A percentile compares a stretch with the other conserved stretches of the same genome.
Evolutionary conservation across 2,329 filamentous ascomycete species (phyloP).

Genomic region (Aspergillus sp.): DNA sequence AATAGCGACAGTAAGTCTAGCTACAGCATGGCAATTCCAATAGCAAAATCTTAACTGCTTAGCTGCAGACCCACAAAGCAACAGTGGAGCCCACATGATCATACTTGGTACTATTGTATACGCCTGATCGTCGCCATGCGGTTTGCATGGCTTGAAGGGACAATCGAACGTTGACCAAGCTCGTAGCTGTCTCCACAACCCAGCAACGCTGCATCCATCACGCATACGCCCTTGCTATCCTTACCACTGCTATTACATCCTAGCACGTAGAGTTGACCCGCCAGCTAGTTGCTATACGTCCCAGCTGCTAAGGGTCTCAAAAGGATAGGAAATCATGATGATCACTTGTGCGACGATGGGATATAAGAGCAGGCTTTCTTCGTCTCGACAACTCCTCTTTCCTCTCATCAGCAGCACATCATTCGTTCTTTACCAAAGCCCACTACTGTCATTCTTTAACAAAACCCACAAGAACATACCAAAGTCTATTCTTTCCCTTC

Average conservation of each 20-base stretch:
- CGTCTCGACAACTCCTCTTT: not conserved
- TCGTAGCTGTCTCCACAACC: constrained; percentile 10
- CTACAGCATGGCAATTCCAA: not conserved
- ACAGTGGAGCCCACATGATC: not conserved
- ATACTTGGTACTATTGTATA: not conserved
- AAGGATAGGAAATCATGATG: not conserved
- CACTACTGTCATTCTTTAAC: constrained; percentile 26
- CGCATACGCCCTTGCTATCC: not conserved
- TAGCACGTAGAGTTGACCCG: constrained; percentile 5
- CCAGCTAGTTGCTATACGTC: not conserved
- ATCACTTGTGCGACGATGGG: constrained; percentile 2
- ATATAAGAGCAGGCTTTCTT: constrained; percentile 15
- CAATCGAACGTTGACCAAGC: not conserved
- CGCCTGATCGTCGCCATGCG: not conserved
- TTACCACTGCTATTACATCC: not conserved
- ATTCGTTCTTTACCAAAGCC: constrained; percentile 15
- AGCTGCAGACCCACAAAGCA: not conserved
- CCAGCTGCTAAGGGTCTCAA: not conserved
- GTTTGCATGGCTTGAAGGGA: not conserved
- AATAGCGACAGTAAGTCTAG: not conserved
- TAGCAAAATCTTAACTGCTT: not conserved
- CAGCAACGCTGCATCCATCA: constrained; percentile 3
- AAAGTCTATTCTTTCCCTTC: constrained; percentile 13
- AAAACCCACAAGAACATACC: not conserved
- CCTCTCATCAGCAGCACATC: constrained; percentile 14